phyloP scores from a whole-genome alignment of 768 basidiomycete species.

The Phylloporus arenicola region DNA sequence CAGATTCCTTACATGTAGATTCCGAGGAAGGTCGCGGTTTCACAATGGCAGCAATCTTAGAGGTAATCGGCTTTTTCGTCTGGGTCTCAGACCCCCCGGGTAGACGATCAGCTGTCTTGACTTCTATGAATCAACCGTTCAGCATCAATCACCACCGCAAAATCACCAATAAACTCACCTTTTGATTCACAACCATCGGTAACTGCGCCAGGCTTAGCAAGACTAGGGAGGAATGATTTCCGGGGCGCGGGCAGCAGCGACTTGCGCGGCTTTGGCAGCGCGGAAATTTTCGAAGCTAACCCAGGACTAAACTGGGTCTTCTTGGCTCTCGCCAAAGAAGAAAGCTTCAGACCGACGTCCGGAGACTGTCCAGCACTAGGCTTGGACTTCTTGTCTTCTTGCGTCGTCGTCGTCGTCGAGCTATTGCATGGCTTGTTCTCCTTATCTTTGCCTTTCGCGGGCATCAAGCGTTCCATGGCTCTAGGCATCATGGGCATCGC shows the following conservation, averaged over 20 bases:
- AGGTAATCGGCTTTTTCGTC: background rate
- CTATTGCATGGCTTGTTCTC: conserved; percentile 11
- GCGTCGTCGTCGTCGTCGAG: background rate
- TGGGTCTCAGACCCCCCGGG: conserved; percentile 11
- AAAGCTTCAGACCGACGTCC: background rate
- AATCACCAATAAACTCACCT: background rate
- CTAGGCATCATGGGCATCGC: conserved; percentile 4
- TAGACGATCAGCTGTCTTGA: conserved; percentile 6
- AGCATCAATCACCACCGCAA: background rate
- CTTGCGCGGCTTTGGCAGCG: conserved; percentile 2
- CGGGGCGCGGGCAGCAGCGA: conserved; percentile 11
- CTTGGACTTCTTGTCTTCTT: background rate
- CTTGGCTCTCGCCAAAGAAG: conserved; percentile 1
- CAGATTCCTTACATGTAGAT: conserved; percentile 6
- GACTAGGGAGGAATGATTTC: background rate
- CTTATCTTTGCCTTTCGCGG: conserved; percentile 7
- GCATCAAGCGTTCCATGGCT: conserved; percentile 1
- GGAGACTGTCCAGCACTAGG: background rate
- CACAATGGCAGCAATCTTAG: background rate
- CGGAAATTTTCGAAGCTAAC: conserved; percentile 3
- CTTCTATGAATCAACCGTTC: conserved; percentile 2
- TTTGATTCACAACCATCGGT: background rate
- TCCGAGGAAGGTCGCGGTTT: background rate
- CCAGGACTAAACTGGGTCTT: conserved; percentile 5
- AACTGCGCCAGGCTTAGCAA: background rate